Evolutionary conservation across 768 basidiomycete species (phyloP).

Genomic region (Daedalea quercina): DNA sequence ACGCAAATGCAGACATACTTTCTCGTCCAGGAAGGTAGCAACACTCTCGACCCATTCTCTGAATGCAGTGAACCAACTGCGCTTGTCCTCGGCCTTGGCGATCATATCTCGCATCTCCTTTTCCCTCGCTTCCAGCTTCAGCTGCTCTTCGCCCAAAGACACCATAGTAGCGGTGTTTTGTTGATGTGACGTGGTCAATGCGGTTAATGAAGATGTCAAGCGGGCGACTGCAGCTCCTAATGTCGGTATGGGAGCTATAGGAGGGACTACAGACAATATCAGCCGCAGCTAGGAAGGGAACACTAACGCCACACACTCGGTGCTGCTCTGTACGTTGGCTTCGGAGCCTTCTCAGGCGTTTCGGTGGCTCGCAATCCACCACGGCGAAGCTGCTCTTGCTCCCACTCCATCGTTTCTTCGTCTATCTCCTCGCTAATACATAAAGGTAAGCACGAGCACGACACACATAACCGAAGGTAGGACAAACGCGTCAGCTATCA

Average conservation of each 20-base stretch:
- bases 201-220: constrained; percentile 51
- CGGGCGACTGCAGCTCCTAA: constrained; percentile 55
- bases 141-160: constrained; percentile 42
- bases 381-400: constrained; percentile 73
- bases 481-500: constrained; percentile 78
- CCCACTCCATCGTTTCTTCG: constrained; percentile 83
- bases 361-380: constrained; percentile 52
- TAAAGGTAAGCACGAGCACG: constrained; percentile 4
- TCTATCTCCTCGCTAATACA: constrained; percentile 64
- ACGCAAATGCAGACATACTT: constrained; percentile 37
- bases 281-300: not conserved
- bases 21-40: constrained; percentile 83
- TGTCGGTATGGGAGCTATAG: constrained; percentile 53
- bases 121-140: constrained; percentile 61
- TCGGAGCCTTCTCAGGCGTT: constrained; percentile 30
- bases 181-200: constrained; percentile 63
- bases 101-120: constrained; percentile 72
- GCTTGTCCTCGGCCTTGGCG: constrained; percentile 64
- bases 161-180: constrained; percentile 49
- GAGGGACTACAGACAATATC: constrained; percentile 49
- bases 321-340: constrained; percentile 62
- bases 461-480: not conserved
- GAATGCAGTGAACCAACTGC: constrained; percentile 77
- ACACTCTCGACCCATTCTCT: constrained; percentile 77
- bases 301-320: constrained; percentile 52